Percentiles rank a stretch among this genome's conserved stretches.
Evolutionary conservation across 768 basidiomycete species (phyloP).

Genomic region (Amanita polypyramis): DNA sequence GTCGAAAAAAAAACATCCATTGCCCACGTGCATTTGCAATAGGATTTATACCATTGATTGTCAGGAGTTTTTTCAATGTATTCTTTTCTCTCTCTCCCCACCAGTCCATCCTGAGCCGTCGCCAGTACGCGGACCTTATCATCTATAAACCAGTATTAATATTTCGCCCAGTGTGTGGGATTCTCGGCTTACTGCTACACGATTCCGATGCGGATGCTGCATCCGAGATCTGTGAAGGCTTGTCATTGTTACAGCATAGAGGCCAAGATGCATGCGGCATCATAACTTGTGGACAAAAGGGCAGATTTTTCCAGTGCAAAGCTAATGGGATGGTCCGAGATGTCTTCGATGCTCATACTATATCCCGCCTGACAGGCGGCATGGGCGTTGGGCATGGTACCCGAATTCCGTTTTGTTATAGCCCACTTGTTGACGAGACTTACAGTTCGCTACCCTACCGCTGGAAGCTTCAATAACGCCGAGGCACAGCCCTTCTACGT

Average conservation of each 20-base stretch:
- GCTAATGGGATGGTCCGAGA: constrained; percentile 99
- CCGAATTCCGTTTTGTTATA: constrained; percentile 13
- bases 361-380: constrained; percentile 73
- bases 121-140: neutral
- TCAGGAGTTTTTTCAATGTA: constrained; percentile 7
- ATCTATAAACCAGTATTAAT: neutral
- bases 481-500: constrained; percentile 99
- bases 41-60: neutral
- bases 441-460: constrained; percentile 93
- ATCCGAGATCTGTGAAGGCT: constrained; percentile 84
- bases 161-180: constrained; percentile 69
- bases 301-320: constrained; percentile 96
- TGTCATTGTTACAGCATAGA: constrained; percentile 92
- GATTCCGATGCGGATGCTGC: constrained; percentile 70
- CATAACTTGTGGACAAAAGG: constrained; percentile 91
- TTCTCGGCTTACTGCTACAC: constrained; percentile 79
- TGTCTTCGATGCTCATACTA: constrained; percentile 75
- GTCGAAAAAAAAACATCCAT: too few relatives aligned
- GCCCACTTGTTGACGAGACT: constrained; percentile 8
- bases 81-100: neutral
- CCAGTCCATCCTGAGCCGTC: neutral
- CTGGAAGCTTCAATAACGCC: constrained; percentile 91
- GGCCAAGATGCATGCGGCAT: constrained; percentile 98
- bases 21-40: neutral
- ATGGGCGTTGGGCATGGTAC: constrained; percentile 98